phyloP scores from a whole-genome alignment of 2,329 filamentous ascomycete species.

The Amauroascus verrucosus region DNA sequence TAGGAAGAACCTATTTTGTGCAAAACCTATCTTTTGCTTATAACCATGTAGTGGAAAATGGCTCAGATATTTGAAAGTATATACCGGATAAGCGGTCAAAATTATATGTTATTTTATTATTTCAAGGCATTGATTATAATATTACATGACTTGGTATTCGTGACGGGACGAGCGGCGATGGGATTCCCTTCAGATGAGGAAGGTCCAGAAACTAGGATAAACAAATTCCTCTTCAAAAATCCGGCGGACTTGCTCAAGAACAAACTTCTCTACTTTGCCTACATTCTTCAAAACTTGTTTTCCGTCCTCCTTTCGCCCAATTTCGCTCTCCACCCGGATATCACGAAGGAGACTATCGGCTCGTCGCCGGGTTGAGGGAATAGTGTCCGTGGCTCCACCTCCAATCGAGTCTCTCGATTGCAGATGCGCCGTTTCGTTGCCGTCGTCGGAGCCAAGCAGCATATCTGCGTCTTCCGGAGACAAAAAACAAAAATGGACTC shows the following conservation, averaged over 20 bases:
- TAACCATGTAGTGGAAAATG: neutral
- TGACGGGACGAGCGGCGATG: neutral
- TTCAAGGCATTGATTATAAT: neutral
- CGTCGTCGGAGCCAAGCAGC: slow-evolving; percentile 43
- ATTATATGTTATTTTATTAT: neutral
- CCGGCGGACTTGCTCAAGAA: slow-evolving; percentile 86
- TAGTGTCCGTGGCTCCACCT: slow-evolving; percentile 20
- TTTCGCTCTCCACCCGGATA: slow-evolving; percentile 94
- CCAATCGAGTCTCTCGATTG: slow-evolving; percentile 1
- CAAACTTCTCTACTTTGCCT: slow-evolving; percentile 95
- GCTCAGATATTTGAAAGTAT: neutral
- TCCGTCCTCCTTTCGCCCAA: slow-evolving; percentile 79
- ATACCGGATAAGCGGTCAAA: neutral
- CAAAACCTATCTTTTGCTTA: neutral
- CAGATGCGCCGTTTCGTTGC: slow-evolving; percentile 11
- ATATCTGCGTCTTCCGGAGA: slow-evolving; percentile 82
- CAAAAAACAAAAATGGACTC: slow-evolving; percentile 88
- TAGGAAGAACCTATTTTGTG: neutral
- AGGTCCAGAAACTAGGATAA: slow-evolving; percentile 97
- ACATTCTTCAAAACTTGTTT: slow-evolving; percentile 97
- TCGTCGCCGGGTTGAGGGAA: slow-evolving; percentile 28
- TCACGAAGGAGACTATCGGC: slow-evolving; percentile 77
- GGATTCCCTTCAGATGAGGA: slow-evolving; percentile 55
- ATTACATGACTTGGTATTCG: neutral
- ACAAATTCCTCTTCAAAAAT: slow-evolving; percentile 99